A percentile compares a stretch with the other conserved stretches of the same genome.
These are phyloP conservation scores for Tritrichomonas foetus DNA, from an alignment of 208 protist species.

Conservation along the genomic window DNA sequence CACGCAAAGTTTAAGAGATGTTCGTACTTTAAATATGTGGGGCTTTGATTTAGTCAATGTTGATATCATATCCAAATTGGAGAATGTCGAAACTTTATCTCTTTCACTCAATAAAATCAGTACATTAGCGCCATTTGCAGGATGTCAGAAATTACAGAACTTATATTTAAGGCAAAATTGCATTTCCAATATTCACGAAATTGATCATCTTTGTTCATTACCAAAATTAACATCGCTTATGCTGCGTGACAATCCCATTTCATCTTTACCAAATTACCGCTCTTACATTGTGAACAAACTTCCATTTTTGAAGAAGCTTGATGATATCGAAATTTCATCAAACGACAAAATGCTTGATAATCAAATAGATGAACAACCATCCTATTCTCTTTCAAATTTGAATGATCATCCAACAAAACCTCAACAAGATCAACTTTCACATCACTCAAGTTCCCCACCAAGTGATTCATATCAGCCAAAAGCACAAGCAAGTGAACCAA, in stretches of 20 bases:
- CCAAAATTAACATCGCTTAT: background rate
- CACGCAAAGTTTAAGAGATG: background rate
- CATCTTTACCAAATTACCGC: background rate
- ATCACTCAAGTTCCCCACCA: too few relatives aligned
- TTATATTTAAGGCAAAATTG: background rate
- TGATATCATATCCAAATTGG: background rate
- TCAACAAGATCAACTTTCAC: too few relatives aligned
- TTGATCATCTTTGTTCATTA: background rate
- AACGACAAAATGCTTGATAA: background rate
- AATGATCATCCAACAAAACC: too few relatives aligned
- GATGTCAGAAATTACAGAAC: background rate
- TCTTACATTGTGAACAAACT: background rate
- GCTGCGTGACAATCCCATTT: background rate
- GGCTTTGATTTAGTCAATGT: background rate
- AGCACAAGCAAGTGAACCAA: background rate
- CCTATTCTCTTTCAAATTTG: too few relatives aligned
- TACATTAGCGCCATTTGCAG: background rate
- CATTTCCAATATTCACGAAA: background rate
- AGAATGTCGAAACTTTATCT: background rate
- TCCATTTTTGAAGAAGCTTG: background rate
- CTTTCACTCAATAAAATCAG: background rate
- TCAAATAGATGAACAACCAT: background rate
- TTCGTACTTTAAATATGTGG: background rate
- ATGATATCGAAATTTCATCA: constrained; percentile 12
- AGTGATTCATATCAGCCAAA: too few relatives aligned